Conservation (phyloP, 768 basidiomycete species). For the Coprinopsis marcescibilis region DNA sequence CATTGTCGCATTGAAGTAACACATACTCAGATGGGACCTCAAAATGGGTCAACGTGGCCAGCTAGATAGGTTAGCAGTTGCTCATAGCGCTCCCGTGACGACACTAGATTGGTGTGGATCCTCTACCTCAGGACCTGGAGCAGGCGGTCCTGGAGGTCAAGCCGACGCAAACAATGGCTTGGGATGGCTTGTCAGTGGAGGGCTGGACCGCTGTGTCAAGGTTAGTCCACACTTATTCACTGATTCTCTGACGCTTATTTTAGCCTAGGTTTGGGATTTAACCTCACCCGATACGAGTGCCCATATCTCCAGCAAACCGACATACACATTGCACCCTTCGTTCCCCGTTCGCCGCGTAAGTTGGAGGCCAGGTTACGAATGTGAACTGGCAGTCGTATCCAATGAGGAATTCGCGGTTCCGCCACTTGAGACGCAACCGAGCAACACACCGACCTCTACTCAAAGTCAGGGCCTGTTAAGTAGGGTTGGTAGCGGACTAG, state of each 20-base stretch:
- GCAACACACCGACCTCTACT: constrained; percentile 6
- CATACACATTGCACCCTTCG: constrained; percentile 68
- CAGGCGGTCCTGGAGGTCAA: constrained; percentile 9
- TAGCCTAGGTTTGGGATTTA: constrained; percentile 64
- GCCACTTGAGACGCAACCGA: constrained; percentile 18
- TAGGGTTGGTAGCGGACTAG: constrained; percentile 24
- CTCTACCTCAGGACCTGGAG: constrained; percentile 9
- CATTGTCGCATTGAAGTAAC: not conserved
- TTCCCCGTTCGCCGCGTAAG: constrained; percentile 67
- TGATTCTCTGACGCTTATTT: not conserved
- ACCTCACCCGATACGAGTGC: constrained; percentile 33
- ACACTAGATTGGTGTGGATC: constrained; percentile 62
- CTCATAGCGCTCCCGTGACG: constrained; percentile 68
- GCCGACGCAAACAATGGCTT: constrained; percentile 30
- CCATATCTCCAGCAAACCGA: constrained; percentile 58
- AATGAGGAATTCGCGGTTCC: constrained; percentile 44
- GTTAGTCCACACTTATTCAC: constrained; percentile 24
- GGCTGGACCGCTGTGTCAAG: constrained; percentile 76
- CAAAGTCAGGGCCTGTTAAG: constrained; percentile 18
- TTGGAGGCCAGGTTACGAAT: constrained; percentile 75
- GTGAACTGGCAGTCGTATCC: constrained; percentile 70
- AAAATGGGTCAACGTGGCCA: constrained; percentile 71
- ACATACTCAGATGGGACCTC: constrained; percentile 60
- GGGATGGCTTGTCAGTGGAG: constrained; percentile 78
- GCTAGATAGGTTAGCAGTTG: constrained; percentile 66